Base-by-base conservation (phyloP, 1,139 yeast genomes). In the Suhomyces atakaporum region DNA sequence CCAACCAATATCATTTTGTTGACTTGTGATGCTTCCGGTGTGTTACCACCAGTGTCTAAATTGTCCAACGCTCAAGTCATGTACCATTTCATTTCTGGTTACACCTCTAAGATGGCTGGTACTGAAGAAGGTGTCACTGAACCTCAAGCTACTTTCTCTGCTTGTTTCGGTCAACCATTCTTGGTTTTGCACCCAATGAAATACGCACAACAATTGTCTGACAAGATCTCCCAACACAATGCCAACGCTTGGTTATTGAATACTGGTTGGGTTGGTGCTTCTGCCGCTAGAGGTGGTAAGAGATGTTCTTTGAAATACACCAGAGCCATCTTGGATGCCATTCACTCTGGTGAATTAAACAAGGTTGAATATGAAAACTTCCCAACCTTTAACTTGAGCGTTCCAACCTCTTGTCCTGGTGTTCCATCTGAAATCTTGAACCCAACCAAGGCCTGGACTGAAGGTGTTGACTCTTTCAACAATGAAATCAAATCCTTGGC, bases 41-140 rank as follows among this genome's bases (percentile, higher is more conserved):
- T 90, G 32, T 77, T 92, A 55, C 98, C 98, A 40, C 97, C 97
- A 51, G 95, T 92, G 45, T 89, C 97, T 48, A 88, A 84, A 70
- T 80, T 92, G 66, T 78, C 95, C 42, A 88, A 88, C 60, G 88
- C 92, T 52, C 97, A 92, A 72, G 97, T 92, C 50, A 92, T 92
- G 97, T 92, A 92, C 78, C 97, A 92, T 73, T 92, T 92, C 71
- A 92, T 92, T 55, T 85, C 96, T 47, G 98, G 98, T 62, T 92
- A 92, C 79, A 92, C 98, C 47, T 90, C 97, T 43, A 92, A 92
- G 81, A 92, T 92, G 95, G 97, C 98, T 48, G 98, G 98, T 67
- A 92, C 98, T 41, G 98, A 92, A 72, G 95, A 88, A 66, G 98
- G 98, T 69, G 88, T 92, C 51, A 90, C 97, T 49, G 97, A 92